Conservation (phyloP, 108 stramenopile genomes). For the Skeletonema potamos region DNA sequence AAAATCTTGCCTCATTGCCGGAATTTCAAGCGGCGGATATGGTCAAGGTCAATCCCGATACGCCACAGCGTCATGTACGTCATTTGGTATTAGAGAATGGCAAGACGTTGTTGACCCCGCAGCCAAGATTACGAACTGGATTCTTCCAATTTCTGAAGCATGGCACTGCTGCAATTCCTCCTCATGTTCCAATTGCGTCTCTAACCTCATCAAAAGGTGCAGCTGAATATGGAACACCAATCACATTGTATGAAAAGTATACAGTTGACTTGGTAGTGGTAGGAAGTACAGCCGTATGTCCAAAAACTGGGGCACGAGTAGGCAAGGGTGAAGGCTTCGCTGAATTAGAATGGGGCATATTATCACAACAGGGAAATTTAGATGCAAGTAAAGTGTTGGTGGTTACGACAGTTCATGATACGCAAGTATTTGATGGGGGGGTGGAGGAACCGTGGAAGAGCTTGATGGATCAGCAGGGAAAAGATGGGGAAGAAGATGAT, state of each 20-base stretch:
- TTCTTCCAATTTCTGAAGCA: constrained; percentile 57
- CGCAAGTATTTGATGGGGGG: constrained; percentile 53
- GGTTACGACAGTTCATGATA: constrained; percentile 71
- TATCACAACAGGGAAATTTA: constrained; percentile 63
- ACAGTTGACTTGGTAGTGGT: constrained; percentile 72
- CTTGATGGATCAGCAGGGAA: constrained; percentile 2
- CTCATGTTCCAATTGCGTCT: constrained; percentile 50
- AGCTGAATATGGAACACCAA: constrained; percentile 62
- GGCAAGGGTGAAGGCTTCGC: constrained; percentile 81
- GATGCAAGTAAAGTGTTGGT: constrained; percentile 55
- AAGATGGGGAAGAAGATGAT: neutral
- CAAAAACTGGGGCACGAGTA: constrained; percentile 68
- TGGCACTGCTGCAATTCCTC: constrained; percentile 36
- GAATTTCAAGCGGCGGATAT: constrained; percentile 53
- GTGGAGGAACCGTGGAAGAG: constrained; percentile 31
- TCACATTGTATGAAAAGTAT: constrained; percentile 62
- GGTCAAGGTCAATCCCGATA: constrained; percentile 76
- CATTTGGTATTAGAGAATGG: constrained; percentile 50
- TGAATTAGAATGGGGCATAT: constrained; percentile 79
- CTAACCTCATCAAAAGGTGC: constrained; percentile 66
- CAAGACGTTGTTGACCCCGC: constrained; percentile 71
- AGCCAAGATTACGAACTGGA: constrained; percentile 69
- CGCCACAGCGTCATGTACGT: constrained; percentile 63
- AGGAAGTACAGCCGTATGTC: constrained; percentile 75
- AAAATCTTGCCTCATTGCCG: constrained; percentile 42